phyloP scores from a whole-genome alignment of 208 protist species.

The Endotrypanum monterogeii region DNA sequence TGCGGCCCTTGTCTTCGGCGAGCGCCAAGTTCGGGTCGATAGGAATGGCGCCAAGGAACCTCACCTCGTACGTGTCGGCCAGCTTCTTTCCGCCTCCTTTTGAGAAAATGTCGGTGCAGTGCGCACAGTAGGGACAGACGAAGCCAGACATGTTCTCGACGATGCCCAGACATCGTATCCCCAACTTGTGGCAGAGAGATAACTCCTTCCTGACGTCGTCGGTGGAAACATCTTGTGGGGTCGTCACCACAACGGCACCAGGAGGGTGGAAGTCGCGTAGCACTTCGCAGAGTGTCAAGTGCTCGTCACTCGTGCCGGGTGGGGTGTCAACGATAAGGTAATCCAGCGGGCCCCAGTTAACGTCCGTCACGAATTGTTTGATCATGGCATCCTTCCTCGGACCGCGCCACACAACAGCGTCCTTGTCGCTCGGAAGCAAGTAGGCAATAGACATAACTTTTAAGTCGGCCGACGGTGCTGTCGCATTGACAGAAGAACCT shows the following conservation, averaged over 20 bases:
- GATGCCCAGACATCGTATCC: constrained; percentile 87
- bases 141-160: constrained; percentile 95
- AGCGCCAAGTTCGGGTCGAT: constrained; percentile 79
- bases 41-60: constrained; percentile 81
- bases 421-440: constrained; percentile 93
- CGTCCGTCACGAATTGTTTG: constrained; percentile 91
- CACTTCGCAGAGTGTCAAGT: constrained; percentile 88
- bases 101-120: constrained; percentile 90
- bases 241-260: constrained; percentile 91
- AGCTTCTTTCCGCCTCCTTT: constrained; percentile 78
- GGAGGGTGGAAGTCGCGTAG: constrained; percentile 57
- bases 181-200: constrained; percentile 87
- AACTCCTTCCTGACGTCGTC: constrained; percentile 94
- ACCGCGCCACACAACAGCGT: constrained; percentile 98
- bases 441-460: constrained; percentile 98
- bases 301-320: constrained; percentile 93
- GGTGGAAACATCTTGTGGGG: constrained; percentile 88
- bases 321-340: constrained; percentile 94
- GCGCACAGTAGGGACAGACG: constrained; percentile 91
- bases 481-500: background rate
- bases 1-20: constrained; percentile 71
- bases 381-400: constrained; percentile 94
- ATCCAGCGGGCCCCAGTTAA: constrained; percentile 90
- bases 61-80: constrained; percentile 78
- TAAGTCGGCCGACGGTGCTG: constrained; percentile 27